These are phyloP conservation scores for Rhodamnia argentea DNA, from an alignment of 345 rosid genomes.

Conservation along the genomic window DNA sequence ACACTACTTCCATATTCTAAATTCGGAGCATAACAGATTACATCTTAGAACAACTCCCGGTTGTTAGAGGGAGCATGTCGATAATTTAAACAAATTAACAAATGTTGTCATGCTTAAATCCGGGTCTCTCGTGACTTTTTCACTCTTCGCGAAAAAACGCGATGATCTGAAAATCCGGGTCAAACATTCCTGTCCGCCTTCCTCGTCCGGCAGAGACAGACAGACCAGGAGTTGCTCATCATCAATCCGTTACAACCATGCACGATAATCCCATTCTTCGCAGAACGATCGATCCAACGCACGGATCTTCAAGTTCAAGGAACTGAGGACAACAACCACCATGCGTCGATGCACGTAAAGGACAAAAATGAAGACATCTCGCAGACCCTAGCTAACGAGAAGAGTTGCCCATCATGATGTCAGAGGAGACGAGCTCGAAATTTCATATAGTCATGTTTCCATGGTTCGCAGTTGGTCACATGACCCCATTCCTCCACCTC, in stretches of 20 bases:
- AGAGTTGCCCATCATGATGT: not conserved
- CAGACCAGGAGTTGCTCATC: not conserved
- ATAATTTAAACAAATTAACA: not conserved
- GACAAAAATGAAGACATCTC: not conserved
- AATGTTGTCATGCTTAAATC: not conserved
- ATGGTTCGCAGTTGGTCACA: conserved; percentile 52
- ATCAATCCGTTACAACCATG: not conserved
- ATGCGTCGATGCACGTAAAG: not conserved
- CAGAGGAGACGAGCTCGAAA: not conserved
- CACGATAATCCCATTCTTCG: too few relatives aligned
- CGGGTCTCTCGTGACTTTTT: not conserved
- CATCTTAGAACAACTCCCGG: not conserved
- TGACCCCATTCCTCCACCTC: conserved; percentile 51
- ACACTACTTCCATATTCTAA: not conserved
- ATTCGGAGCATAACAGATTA: not conserved
- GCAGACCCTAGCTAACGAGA: not conserved
- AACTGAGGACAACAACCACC: not conserved
- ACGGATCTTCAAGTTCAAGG: not conserved
- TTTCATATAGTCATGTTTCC: conserved; percentile 47
- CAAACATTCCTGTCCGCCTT: not conserved
- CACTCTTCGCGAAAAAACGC: not conserved
- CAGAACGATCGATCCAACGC: not conserved
- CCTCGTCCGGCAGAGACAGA: not conserved
- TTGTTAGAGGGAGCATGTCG: not conserved
- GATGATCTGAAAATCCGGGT: not conserved